These are phyloP conservation scores for Cydonia oblonga DNA, from an alignment of 331 rosid species.

Conservation along the genomic window DNA sequence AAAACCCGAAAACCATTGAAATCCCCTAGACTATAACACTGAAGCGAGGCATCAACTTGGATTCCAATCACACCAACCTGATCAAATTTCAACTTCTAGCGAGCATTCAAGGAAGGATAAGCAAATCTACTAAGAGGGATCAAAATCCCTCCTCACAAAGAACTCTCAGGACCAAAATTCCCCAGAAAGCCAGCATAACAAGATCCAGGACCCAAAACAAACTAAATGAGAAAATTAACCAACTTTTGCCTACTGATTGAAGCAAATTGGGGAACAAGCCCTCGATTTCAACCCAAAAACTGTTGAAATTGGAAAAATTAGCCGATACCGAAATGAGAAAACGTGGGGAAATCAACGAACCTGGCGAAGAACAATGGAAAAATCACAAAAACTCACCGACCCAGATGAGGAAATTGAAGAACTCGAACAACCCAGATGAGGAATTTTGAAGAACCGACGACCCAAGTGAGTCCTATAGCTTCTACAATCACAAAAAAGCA, in stretches of 20 bases:
- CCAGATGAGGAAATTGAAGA: slow-evolving; percentile 19
- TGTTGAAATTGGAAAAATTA: not conserved
- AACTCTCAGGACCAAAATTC: slow-evolving; percentile 5
- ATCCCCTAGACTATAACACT: slow-evolving; percentile 13
- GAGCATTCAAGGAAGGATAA: slow-evolving; percentile 1
- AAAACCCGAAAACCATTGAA: slow-evolving; percentile 9
- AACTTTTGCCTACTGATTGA: not conserved
- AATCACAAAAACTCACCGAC: slow-evolving; percentile 17
- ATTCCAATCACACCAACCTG: not conserved
- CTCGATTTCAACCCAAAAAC: slow-evolving; percentile 6
- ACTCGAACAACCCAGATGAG: slow-evolving; percentile 20
- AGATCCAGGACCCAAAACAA: slow-evolving; percentile 14
- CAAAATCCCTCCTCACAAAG: slow-evolving; percentile 4
- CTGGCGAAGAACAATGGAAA: slow-evolving; percentile 4
- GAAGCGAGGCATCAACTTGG: not conserved
- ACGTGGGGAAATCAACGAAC: slow-evolving; percentile 11
- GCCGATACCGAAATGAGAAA: slow-evolving; percentile 11
- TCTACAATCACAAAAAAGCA: slow-evolving; percentile 24
- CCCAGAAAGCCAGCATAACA: slow-evolving; percentile 6
- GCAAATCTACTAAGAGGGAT: slow-evolving; percentile 16
- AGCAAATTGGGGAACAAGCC: slow-evolving; percentile 6
- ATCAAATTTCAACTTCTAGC: not conserved
- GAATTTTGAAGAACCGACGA: slow-evolving; percentile 27
- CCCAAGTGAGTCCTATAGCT: slow-evolving; percentile 28
- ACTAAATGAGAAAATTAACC: not conserved